Conservation (phyloP, 495 filamentous ascomycete genomes). For the Tuber borchii region DNA sequence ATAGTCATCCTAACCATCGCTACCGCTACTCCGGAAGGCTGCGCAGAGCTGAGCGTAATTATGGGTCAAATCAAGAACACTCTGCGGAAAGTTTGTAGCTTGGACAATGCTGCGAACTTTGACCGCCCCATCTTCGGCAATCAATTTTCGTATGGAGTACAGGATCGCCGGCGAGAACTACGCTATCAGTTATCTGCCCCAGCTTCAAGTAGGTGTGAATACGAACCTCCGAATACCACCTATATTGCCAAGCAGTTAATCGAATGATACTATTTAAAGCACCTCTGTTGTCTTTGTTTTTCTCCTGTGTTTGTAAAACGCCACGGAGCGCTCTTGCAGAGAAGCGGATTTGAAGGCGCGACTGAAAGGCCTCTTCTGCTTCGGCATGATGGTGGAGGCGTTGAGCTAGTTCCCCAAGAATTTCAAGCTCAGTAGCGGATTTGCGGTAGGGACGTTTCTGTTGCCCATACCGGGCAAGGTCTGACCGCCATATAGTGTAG, state of each 20-base stretch:
- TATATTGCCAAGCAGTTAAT: constrained; percentile 93
- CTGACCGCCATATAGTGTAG: constrained; percentile 98
- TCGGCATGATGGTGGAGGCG: constrained; percentile 84
- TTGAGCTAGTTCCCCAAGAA: constrained; percentile 86
- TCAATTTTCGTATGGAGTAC: constrained; percentile 77
- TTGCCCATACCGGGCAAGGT: constrained; percentile 85
- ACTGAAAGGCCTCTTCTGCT: constrained; percentile 82
- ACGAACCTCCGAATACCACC: constrained; percentile 90
- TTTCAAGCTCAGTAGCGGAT: constrained; percentile 94
- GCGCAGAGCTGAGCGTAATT: constrained; percentile 92
- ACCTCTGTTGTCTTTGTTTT: constrained; percentile 63
- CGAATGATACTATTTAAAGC: constrained; percentile 75
- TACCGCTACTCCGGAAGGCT: constrained; percentile 88
- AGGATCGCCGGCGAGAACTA: constrained; percentile 90
- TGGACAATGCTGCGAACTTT: constrained; percentile 97
- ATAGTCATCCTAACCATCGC: constrained; percentile 58
- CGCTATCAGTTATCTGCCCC: constrained; percentile 13
- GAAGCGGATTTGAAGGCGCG: constrained; percentile 74
- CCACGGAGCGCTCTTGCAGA: constrained; percentile 84
- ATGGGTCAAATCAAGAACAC: constrained; percentile 88
- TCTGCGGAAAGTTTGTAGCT: constrained; percentile 85
- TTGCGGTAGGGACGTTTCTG: constrained; percentile 91
- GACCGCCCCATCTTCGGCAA: constrained; percentile 95
- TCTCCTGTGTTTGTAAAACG: constrained; percentile 69
- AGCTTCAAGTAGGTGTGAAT: background rate